These are phyloP conservation scores for Annulohypoxylon bovei DNA, from an alignment of 495 filamentous ascomycete genomes.

Conservation along the genomic window DNA sequence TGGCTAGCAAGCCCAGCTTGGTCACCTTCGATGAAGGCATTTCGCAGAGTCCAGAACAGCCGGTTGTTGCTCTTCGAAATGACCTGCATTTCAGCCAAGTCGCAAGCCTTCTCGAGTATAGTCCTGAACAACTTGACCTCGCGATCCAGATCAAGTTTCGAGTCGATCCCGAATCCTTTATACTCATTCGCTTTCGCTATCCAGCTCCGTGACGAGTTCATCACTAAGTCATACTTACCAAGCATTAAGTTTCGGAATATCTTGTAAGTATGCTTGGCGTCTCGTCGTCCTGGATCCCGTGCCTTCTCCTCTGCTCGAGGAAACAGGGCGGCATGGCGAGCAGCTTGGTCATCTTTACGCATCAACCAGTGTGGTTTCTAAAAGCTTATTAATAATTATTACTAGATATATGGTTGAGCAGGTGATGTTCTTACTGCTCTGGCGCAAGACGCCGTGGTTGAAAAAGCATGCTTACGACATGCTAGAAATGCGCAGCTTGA, in stretches of 20 bases:
- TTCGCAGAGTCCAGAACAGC: slow-evolving; percentile 64
- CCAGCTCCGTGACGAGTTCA: slow-evolving; percentile 16
- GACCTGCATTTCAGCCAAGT: slow-evolving; percentile 45
- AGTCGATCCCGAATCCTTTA: slow-evolving; percentile 46
- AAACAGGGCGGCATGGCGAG: too few relatives aligned
- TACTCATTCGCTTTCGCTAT: slow-evolving; percentile 37
- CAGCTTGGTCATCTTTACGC: too few relatives aligned
- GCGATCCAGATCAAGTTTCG: slow-evolving; percentile 43
- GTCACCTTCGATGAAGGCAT: slow-evolving; percentile 64
- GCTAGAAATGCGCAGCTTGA: slow-evolving; percentile 26
- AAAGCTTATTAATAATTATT: background rate
- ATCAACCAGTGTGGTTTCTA: too few relatives aligned
- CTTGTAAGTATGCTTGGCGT: slow-evolving; percentile 23
- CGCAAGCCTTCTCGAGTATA: slow-evolving; percentile 49
- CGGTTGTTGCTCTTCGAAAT: slow-evolving; percentile 54
- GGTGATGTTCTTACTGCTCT: background rate
- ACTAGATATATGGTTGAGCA: background rate
- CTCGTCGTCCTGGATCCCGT: background rate
- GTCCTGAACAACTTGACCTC: slow-evolving; percentile 51
- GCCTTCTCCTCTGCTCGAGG: background rate
- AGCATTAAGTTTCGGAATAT: slow-evolving; percentile 29
- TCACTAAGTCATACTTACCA: slow-evolving; percentile 16
- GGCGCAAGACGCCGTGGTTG: slow-evolving; percentile 7
- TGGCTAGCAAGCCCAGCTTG: slow-evolving; percentile 60
- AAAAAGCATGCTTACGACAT: slow-evolving; percentile 32